These are phyloP conservation scores for Nannochloropsis salina DNA, from an alignment of 108 stramenopile species.

Conservation along the genomic window DNA sequence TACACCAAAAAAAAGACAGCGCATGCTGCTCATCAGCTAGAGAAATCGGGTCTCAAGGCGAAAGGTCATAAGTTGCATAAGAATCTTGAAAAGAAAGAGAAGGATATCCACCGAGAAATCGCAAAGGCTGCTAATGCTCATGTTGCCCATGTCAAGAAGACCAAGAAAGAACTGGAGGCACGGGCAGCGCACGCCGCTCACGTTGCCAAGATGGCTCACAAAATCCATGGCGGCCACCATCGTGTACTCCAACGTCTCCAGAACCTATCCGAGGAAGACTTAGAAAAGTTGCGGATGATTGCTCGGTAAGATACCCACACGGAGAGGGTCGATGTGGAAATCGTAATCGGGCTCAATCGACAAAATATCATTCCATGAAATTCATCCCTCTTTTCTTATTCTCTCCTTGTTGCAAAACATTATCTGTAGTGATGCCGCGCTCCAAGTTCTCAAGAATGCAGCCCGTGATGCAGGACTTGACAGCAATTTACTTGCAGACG, in stretches of 20 bases:
- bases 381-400: no score
- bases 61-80: not conserved
- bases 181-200: not conserved
- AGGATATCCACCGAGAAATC: not conserved
- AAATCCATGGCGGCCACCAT: not conserved
- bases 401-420: not conserved
- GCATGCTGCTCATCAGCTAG: not conserved
- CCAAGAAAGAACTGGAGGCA: not conserved
- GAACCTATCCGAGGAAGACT: slow-evolving; percentile 14
- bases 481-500: not conserved
- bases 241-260: not conserved
- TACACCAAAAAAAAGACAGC: not conserved
- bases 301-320: not conserved
- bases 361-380: no score
- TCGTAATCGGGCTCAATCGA: no score
- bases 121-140: not conserved
- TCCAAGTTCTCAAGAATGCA: slow-evolving; percentile 11
- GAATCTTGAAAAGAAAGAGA: not conserved
- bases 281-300: not conserved
- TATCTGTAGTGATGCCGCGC: not conserved
- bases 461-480: not conserved
- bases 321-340: not conserved
- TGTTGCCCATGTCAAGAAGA: slow-evolving; percentile 4
- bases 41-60: not conserved
- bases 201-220: not conserved